phyloP scores from a whole-genome alignment of 805 yeast genomes.

The Nakazawaea peltata region DNA sequence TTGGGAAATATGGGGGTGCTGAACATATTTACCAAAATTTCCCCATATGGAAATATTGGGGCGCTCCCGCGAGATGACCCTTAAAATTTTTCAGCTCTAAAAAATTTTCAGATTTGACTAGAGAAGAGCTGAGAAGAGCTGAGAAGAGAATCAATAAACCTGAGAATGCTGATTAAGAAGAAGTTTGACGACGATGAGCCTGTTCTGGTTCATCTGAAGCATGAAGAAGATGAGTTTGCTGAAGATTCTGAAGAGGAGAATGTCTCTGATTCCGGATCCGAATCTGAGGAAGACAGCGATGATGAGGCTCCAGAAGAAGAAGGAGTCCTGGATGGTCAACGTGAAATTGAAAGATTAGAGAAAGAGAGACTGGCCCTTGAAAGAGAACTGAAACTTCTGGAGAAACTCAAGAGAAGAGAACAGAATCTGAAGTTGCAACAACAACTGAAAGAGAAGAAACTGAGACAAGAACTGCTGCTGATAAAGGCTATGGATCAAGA shows the following conservation, averaged over 20 bases:
- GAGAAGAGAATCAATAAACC: background rate
- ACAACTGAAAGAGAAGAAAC: slow-evolving; percentile 23
- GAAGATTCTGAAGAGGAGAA: background rate
- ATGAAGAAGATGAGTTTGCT: background rate
- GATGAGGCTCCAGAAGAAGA: slow-evolving; percentile 11
- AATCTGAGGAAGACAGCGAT: slow-evolving; percentile 1
- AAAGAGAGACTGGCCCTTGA: slow-evolving; percentile 12
- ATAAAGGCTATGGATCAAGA: slow-evolving; percentile 8
- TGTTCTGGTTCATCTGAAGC: slow-evolving; percentile 2
- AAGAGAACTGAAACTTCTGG: slow-evolving; percentile 16
- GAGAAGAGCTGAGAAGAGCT: too few species aligned
- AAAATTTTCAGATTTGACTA: too few species aligned
- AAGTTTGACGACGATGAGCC: slow-evolving; percentile 5
- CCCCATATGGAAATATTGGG: too few species aligned
- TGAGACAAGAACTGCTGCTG: slow-evolving; percentile 11
- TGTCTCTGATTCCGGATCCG: background rate
- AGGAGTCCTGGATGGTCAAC: background rate
- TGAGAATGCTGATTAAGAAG: slow-evolving; percentile 3
- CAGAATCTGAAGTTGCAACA: slow-evolving; percentile 18
- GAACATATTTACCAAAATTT: too few species aligned
- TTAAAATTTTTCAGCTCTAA: too few species aligned
- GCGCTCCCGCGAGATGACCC: too few species aligned
- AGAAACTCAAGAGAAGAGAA: slow-evolving; percentile 26
- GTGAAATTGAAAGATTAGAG: slow-evolving; percentile 1
- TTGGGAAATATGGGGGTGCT: too few species aligned